Evolutionary conservation across 306 rosid species (phyloP), one percentile per base, ranked within the genome.

Genomic region (Fragaria iinumae): DNA sequence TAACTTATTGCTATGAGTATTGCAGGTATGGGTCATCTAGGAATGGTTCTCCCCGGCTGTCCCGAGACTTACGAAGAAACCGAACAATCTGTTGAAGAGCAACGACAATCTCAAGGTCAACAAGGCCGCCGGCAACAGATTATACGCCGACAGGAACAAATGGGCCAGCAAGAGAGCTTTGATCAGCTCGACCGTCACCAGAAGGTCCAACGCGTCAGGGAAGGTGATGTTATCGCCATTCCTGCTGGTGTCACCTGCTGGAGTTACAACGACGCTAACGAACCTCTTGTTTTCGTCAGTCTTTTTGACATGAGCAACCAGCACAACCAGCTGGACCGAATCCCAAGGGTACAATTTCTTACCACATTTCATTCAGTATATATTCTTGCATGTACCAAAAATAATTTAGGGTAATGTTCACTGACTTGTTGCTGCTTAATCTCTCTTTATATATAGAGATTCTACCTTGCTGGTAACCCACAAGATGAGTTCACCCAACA

Each of bases 401-500:
- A 62, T 23, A 63, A 32, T 6, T 63, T 63, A 12, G 12, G 6
- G 50, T 11, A 13, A 6, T 63, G 43, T 29, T 60, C 63, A 56
- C 63, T 56, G 11, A 21, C 27, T 23, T 29, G 29, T 21, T 21
- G 29, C 63, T 60, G 38, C 18, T 27, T 25, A 60, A 25, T 60
- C 17, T 60, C 16, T 60, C 16, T 4, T 2, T 32, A 25, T 29
- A 21, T 68, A 45, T 48, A 89, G 96, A 83, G 72, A 47, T 91
- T 91, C 82, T 89, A 89, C 34, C 68, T 93, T 6, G 98, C 89
- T 0, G 92, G 91, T 0, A 91, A 88, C 60, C 96, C 89, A 1
- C 83, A 80, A 10, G 44, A 77, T 38, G 91, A 89, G 76, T 83
- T 83, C 47, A 47, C 69, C 11, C 83, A 55, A 53, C 60, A 71